phyloP scores from a whole-genome alignment of 2,329 filamentous ascomycete genomes.

The Colletotrichum higginsianum region DNA sequence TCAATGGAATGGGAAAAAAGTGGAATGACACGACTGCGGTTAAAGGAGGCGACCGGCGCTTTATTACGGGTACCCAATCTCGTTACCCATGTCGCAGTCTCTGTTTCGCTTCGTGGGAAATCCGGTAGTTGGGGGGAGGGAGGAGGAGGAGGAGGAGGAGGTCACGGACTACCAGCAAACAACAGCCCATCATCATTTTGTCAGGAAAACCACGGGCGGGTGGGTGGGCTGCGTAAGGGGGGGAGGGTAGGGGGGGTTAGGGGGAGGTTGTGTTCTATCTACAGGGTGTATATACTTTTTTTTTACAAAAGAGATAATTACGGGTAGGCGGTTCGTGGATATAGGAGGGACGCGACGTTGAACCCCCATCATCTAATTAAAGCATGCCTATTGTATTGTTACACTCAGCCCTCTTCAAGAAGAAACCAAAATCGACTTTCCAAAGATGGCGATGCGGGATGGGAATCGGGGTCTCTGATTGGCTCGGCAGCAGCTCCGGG shows the following conservation, averaged over 20 bases:
- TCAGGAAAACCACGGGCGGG: neutral
- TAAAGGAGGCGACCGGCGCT: conserved; percentile 22
- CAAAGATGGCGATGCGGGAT: neutral
- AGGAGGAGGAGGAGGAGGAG: neutral
- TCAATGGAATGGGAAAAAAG: conserved; percentile 11
- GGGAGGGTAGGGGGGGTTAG: too few relatives aligned
- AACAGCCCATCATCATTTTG: neutral
- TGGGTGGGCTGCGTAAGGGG: neutral
- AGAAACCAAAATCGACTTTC: neutral
- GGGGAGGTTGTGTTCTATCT: neutral
- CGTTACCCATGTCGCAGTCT: conserved; percentile 16
- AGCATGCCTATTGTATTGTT: too few relatives aligned
- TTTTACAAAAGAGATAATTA: neutral
- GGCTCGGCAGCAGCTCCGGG: neutral
- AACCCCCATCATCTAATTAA: too few relatives aligned
- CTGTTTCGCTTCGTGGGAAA: conserved; percentile 17
- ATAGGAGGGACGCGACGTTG: neutral
- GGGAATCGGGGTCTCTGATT: neutral
- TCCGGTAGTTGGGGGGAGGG: neutral
- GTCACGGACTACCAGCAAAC: conserved; percentile 6
- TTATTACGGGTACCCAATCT: conserved; percentile 27
- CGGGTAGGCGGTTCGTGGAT: neutral
- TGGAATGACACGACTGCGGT: conserved; percentile 1
- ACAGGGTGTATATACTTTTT: neutral
- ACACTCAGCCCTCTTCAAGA: too few relatives aligned